These are phyloP conservation scores for Boletus sp. DNA, from an alignment of 768 basidiomycete genomes.

Conservation along the genomic window DNA sequence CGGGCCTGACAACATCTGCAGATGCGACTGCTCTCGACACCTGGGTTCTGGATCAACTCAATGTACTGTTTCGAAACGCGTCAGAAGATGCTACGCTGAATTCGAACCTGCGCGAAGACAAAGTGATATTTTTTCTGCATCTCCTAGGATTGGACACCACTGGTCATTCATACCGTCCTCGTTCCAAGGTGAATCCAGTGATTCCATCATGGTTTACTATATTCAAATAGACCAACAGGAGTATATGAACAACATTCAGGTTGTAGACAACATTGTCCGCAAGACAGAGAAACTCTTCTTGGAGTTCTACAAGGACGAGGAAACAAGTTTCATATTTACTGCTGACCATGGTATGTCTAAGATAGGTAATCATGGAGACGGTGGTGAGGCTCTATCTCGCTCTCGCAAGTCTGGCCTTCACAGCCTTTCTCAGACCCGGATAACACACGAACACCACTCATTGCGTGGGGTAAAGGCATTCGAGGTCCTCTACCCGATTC, in stretches of 20 bases:
- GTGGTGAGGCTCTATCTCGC: slow-evolving; percentile 46
- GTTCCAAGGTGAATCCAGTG: slow-evolving; percentile 55
- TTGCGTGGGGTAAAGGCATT: slow-evolving; percentile 80
- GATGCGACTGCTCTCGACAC: slow-evolving; percentile 75
- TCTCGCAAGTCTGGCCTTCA: slow-evolving; percentile 3
- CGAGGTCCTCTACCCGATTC: slow-evolving; percentile 62
- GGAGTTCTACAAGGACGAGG: slow-evolving; percentile 63
- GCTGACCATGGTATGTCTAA: slow-evolving; percentile 90
- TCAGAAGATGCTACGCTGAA: slow-evolving; percentile 49
- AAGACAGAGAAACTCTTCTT: slow-evolving; percentile 59
- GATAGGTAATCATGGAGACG: slow-evolving; percentile 88
- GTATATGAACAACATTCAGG: slow-evolving; percentile 81
- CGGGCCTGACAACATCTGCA: slow-evolving; percentile 20
- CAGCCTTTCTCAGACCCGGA: slow-evolving; percentile 63
- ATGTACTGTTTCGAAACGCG: slow-evolving; percentile 58
- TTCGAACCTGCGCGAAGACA: slow-evolving; percentile 49
- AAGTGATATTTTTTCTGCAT: slow-evolving; percentile 79
- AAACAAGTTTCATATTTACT: slow-evolving; percentile 76
- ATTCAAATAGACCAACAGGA: slow-evolving; percentile 44
- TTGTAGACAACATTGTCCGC: slow-evolving; percentile 72
- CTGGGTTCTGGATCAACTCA: slow-evolving; percentile 77
- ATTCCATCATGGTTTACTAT: not conserved
- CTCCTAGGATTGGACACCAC: slow-evolving; percentile 83
- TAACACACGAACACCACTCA: slow-evolving; percentile 79
- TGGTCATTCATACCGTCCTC: slow-evolving; percentile 81